A percentile compares a stretch with the other conserved stretches of the same genome.
Conservation (phyloP, 352 stramenopile genomes). For the Lagenidium giganteum region DNA sequence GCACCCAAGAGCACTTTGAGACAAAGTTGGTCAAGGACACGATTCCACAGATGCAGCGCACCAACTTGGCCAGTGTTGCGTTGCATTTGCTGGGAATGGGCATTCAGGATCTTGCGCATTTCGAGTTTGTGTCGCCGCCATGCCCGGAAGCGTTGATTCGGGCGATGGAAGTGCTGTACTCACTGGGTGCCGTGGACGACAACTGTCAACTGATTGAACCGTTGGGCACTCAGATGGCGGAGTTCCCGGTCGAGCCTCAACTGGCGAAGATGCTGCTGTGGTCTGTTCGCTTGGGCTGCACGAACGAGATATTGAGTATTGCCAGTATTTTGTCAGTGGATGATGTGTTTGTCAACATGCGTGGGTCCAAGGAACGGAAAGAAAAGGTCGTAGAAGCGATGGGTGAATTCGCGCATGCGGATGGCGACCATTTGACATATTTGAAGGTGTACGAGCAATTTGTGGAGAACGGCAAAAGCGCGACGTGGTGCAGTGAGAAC, state of each 20-base stretch:
- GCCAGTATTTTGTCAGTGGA: constrained; percentile 94
- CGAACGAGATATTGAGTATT: constrained; percentile 91
- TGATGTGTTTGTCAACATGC: constrained; percentile 51
- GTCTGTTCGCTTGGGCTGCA: constrained; percentile 69
- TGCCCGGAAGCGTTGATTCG: constrained; percentile 55
- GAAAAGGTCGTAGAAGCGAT: constrained; percentile 51
- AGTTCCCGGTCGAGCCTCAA: constrained; percentile 95
- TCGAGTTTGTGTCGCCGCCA: constrained; percentile 68
- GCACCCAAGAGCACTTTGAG: constrained; percentile 18
- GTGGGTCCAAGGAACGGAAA: constrained; percentile 48
- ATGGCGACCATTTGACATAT: constrained; percentile 62
- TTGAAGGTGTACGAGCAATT: constrained; percentile 64
- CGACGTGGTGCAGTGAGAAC: constrained; percentile 59
- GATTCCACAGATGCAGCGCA: constrained; percentile 67
- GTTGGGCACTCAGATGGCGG: constrained; percentile 91
- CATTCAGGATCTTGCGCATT: constrained; percentile 69
- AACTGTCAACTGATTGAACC: constrained; percentile 45
- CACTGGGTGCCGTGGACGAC: constrained; percentile 44
- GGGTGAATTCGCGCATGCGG: constrained; percentile 44
- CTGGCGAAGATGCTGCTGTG: constrained; percentile 54
- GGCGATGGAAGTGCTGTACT: constrained; percentile 55
- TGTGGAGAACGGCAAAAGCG: constrained; percentile 41
- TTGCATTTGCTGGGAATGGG: constrained; percentile 69
- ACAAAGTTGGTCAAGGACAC: constrained; percentile 41
- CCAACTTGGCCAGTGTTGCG: constrained; percentile 49